These are phyloP conservation scores for Aschersonia sp. DNA, from an alignment of 2,329 filamentous ascomycete genomes.

Conservation along the genomic window DNA sequence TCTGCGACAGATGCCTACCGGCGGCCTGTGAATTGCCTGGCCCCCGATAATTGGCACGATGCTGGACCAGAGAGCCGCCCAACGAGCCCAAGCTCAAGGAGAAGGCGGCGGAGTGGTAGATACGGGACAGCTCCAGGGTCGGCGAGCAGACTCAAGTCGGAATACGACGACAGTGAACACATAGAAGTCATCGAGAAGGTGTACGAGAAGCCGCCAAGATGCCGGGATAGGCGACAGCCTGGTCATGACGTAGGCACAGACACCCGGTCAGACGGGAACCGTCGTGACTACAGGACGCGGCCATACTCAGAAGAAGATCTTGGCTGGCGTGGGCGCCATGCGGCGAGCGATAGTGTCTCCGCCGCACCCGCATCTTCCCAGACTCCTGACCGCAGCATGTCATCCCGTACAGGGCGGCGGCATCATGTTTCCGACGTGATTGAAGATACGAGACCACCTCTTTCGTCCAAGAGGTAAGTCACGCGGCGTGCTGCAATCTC, in stretches of 20 bases:
- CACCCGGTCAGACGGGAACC: conserved; percentile 11
- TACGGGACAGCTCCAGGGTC: conserved; percentile 2
- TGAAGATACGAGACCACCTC: conserved; percentile 18
- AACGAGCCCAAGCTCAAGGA: conserved; percentile 6
- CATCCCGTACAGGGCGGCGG: conserved; percentile 13
- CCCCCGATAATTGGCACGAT: conserved; percentile 9
- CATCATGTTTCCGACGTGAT: conserved; percentile 14
- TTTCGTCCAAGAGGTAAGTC: conserved; percentile 17
- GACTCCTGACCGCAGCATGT: conserved; percentile 15
- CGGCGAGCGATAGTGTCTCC: conserved; percentile 14
- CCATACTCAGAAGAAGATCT: conserved; percentile 11
- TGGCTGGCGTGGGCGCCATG: conserved; percentile 7
- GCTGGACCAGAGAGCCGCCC: conserved; percentile 3
- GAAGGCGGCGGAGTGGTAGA: background rate
- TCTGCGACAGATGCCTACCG: conserved; percentile 16
- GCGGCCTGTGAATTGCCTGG: conserved; percentile 12
- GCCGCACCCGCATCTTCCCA: conserved; percentile 13
- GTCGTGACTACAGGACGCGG: conserved; percentile 9
- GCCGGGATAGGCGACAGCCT: conserved; percentile 6
- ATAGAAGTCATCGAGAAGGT: conserved; percentile 15
- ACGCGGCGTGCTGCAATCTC: background rate
- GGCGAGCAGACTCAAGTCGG: conserved; percentile 1
- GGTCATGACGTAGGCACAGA: conserved; percentile 14
- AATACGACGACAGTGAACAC: conserved; percentile 1
- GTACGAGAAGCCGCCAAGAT: conserved; percentile 7